Base-by-base conservation (phyloP, 2,329 filamentous ascomycete species). In the Teratosphaeria viscida region DNA sequence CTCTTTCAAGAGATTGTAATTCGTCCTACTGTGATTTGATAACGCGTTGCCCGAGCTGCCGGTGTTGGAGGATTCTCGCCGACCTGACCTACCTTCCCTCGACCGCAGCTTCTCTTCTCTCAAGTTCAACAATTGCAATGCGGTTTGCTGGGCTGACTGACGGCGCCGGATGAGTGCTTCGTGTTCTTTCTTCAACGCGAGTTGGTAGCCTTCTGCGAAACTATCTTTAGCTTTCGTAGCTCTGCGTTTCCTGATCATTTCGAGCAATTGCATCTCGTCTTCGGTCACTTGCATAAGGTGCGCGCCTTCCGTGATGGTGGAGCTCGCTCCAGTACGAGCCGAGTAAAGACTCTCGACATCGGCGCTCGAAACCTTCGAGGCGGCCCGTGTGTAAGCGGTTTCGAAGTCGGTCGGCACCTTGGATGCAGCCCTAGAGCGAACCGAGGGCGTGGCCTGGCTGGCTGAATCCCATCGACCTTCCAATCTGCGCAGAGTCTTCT, bases 181-280 rank as follows among this genome's bases (percentile, higher is more conserved):
- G 39, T 73, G 65, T 61, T 76, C 72, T 5, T 66, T 65, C 58
- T 66, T 66, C 58, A 74, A 60, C 14, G 71, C 71, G 26, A 71
- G 65, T 39, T 68, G 66, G 56, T 73, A 72, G 27, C 71, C 74
- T 61, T 76, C 72, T 1, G 71, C 65, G 59, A 72, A 73, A 55
- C 68, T 72, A 49, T 73, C 69, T 63, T 77, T 74, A 29, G 72
- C 72, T 77, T 79, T 78, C 7, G 73, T 74, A 11, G 77, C 76
- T 53, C 77, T 73, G 64, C 79, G 80, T 59, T 74, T 72, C 7
- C 78, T 75, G 76, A 80, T 78, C 67, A 79, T 69, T 58, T 79
- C 78, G 39, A 80, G 63, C 14, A 80, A 65, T 27, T 76, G 75
- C 66, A 78, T 78, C 64, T 80, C 78, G 65, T 80, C 78, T 58